Conservation (phyloP, 768 basidiomycete genomes). For the Rhodotorula toruloides region DNA sequence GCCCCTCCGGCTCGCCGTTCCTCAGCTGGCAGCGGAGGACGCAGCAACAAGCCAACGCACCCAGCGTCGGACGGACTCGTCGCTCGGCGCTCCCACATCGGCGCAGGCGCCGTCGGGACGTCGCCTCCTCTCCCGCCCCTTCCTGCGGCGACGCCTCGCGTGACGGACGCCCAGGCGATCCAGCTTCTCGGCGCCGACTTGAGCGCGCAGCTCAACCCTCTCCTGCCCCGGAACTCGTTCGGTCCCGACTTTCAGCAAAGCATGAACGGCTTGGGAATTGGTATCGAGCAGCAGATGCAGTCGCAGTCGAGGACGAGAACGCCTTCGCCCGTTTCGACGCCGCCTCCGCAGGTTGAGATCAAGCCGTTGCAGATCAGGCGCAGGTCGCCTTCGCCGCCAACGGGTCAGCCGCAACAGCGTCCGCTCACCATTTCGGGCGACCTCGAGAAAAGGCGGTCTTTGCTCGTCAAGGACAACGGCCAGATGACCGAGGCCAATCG, state of each 20-base stretch:
- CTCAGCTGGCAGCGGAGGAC: background rate
- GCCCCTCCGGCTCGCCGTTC: background rate
- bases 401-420: background rate
- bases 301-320: background rate
- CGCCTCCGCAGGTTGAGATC: background rate
- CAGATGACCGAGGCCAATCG: background rate
- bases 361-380: background rate
- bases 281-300: background rate
- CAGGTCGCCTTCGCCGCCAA: background rate
- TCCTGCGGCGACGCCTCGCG: background rate
- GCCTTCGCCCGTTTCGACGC: background rate
- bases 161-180: background rate
- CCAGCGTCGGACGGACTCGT: conserved; percentile 8
- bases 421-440: background rate
- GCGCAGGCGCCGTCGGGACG: conserved; percentile 20
- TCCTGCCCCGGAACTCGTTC: conserved; percentile 5
- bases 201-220: background rate
- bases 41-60: conserved; percentile 5
- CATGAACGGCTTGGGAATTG: conserved; percentile 11
- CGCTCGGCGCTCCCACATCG: conserved; percentile 12
- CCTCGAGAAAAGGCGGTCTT: background rate
- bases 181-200: background rate
- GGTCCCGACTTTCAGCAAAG: background rate
- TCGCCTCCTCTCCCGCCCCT: conserved; percentile 22
- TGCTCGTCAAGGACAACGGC: background rate